phyloP scores from a whole-genome alignment of 2,329 filamentous ascomycete species.

The Alternaria longipes region DNA sequence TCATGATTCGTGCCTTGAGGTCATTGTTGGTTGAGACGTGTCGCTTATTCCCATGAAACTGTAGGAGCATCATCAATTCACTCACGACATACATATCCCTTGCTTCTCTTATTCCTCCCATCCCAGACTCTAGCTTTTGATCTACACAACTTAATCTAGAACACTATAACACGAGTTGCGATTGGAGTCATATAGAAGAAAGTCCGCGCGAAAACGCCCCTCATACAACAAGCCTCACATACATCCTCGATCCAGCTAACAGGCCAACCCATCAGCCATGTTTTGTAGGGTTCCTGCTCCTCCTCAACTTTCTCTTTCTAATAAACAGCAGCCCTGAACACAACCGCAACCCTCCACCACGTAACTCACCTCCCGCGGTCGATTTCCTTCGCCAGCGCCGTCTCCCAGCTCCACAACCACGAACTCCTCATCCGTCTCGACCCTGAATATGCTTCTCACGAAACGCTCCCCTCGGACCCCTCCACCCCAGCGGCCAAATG shows the following conservation, averaged over 20 bases:
- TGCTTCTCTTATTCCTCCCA: background rate
- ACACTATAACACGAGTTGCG: no score
- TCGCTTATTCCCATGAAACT: constrained; percentile 19
- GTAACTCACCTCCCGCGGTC: constrained; percentile 43
- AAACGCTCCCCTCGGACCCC: constrained; percentile 33
- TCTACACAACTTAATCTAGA: background rate
- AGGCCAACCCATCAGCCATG: constrained; percentile 24
- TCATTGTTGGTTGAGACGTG: constrained; percentile 9
- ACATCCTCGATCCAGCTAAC: background rate
- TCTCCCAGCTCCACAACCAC: constrained; percentile 46
- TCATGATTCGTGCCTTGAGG: background rate
- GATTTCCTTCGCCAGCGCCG: constrained; percentile 31
- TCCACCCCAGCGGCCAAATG: constrained; percentile 38
- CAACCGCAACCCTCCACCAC: constrained; percentile 46
- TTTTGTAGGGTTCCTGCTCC: constrained; percentile 34
- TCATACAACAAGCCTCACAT: no score
- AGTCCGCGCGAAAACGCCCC: background rate
- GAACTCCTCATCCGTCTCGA: constrained; percentile 50
- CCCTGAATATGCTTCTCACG: constrained; percentile 48
- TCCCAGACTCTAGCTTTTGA: background rate
- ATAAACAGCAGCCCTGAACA: constrained; percentile 40
- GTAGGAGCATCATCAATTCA: constrained; percentile 10
- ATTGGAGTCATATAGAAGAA: background rate
- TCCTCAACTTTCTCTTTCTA: background rate
- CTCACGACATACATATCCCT: background rate